phyloP scores from a whole-genome alignment of 1,284 basidiomycete genomes.

The Polyporus tsugae region DNA sequence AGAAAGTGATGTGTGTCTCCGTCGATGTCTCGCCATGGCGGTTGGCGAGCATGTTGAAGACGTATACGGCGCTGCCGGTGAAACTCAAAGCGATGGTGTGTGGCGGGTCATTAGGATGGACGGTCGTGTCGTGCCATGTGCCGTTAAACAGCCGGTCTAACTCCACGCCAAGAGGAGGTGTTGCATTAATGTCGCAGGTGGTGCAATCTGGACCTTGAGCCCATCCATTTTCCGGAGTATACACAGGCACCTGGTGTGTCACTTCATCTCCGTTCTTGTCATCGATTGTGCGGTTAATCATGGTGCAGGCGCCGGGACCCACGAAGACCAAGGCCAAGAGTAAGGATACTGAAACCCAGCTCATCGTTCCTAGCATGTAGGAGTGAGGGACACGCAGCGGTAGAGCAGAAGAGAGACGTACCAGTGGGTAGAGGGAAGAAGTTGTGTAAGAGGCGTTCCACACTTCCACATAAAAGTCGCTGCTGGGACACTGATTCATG shows the following conservation, averaged over 20 bases:
- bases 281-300: constrained; percentile 23
- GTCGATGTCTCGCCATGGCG: background rate
- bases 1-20: constrained; percentile 24
- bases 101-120: background rate
- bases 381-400: background rate
- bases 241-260: background rate
- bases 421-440: background rate
- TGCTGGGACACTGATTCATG: background rate
- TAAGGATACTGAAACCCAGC: background rate
- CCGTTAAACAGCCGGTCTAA: background rate
- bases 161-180: background rate
- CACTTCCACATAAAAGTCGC: background rate
- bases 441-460: background rate
- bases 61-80: constrained; percentile 21
- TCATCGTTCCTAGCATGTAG: background rate
- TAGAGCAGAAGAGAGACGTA: background rate
- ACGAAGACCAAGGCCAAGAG: background rate
- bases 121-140: constrained; percentile 23
- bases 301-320: background rate
- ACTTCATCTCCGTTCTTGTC: constrained; percentile 12
- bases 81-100: constrained; percentile 10
- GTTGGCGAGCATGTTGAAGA: constrained; percentile 25
- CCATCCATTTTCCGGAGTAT: constrained; percentile 3
- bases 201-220: constrained; percentile 7
- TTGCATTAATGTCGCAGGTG: background rate